A percentile compares a stretch with the other conserved stretches of the same genome.
phyloP scores from a whole-genome alignment of 2,329 filamentous ascomycete species.

The Fusarium fujikuroi region DNA sequence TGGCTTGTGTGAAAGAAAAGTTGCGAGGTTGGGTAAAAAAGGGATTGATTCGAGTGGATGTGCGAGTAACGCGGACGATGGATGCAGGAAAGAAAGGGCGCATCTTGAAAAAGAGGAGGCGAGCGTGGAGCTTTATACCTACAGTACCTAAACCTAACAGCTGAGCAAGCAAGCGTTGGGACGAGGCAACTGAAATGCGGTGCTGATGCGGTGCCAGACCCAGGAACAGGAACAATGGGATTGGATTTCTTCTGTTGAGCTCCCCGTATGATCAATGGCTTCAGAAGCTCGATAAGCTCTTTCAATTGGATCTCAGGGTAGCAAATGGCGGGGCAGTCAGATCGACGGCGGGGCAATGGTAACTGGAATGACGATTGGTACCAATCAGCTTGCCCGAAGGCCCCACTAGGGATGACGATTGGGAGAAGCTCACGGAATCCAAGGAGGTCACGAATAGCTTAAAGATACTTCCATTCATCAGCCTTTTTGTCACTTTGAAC shows the following conservation, averaged over 20 bases:
- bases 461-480: conserved; percentile 24
- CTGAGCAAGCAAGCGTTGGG: not conserved
- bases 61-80: conserved; percentile 29
- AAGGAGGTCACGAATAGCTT: not conserved
- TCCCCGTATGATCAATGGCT: conserved; percentile 36
- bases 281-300: conserved; percentile 37
- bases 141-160: conserved; percentile 15
- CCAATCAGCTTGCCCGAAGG: conserved; percentile 36
- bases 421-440: conserved; percentile 41
- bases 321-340: conserved; percentile 43
- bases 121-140: conserved; percentile 35
- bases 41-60: conserved; percentile 31
- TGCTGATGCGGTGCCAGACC: conserved; percentile 24
- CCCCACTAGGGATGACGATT: conserved; percentile 44
- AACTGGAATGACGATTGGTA: conserved; percentile 36
- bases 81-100: conserved; percentile 37
- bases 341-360: conserved; percentile 44
- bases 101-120: conserved; percentile 28
- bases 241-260: conserved; percentile 34
- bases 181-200: conserved; percentile 14
- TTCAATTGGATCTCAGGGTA: conserved; percentile 35
- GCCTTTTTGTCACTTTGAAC: not conserved
- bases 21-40: conserved; percentile 32
- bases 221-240: conserved; percentile 17
- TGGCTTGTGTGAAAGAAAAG: conserved; percentile 44